These are phyloP conservation scores for Adansonia gregorii DNA, from an alignment of 441 rosid species.

Conservation along the genomic window DNA sequence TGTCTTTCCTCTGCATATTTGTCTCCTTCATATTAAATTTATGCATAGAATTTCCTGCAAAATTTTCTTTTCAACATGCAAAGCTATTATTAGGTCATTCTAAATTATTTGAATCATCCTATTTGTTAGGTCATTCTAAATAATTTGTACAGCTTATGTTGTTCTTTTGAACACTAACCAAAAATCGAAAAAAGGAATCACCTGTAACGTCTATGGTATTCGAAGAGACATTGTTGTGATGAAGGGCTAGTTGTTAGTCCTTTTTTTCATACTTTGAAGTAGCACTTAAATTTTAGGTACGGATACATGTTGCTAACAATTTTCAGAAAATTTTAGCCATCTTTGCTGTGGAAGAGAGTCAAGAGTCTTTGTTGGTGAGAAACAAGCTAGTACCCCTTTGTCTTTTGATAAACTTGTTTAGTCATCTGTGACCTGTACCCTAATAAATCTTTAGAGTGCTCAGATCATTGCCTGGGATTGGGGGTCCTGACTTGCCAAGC, in stretches of 20 bases:
- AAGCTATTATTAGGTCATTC: constrained; percentile 7
- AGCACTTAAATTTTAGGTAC: constrained; percentile 7
- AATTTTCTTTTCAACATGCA: too few species aligned
- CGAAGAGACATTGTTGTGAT: neutral
- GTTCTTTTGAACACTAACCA: neutral
- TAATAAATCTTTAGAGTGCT: neutral
- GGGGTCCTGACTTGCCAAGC: neutral
- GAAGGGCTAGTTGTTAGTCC: neutral
- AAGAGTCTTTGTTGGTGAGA: constrained; percentile 8
- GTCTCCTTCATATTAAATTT: neutral
- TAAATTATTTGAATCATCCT: neutral
- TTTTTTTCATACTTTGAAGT: neutral
- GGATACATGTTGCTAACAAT: neutral
- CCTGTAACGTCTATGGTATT: neutral
- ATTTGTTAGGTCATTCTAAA: constrained; percentile 8
- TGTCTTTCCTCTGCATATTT: neutral
- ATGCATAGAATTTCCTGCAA: neutral
- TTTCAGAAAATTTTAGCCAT: constrained; percentile 1
- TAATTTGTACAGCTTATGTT: neutral
- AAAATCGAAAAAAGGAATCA: neutral
- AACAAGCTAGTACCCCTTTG: neutral
- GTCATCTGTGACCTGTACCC: neutral
- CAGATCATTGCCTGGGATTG: neutral
- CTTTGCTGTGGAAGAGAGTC: constrained; percentile 2
- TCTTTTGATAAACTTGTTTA: neutral